Evolutionary conservation across 306 rosid genomes (phyloP).

Genomic region (Amphicarpaea edgeworthii): DNA sequence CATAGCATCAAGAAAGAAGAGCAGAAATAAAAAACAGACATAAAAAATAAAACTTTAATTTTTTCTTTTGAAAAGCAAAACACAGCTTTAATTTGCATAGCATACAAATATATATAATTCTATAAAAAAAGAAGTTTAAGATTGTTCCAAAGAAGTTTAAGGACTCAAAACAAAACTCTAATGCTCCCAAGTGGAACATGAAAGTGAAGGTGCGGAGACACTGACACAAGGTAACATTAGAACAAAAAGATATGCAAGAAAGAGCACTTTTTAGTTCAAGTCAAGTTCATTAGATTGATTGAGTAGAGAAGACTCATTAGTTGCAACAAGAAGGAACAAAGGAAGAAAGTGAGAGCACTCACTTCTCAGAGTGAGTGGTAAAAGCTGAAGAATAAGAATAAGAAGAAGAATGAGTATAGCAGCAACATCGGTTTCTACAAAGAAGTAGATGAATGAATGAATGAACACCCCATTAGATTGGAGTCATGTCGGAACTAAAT

Average conservation of each 20-base stretch:
- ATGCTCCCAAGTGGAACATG: constrained; percentile 34
- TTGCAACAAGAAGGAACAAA: constrained; percentile 20
- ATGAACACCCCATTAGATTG: constrained; percentile 52
- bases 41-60: not conserved
- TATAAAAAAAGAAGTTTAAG: not conserved
- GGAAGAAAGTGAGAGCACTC: constrained; percentile 18
- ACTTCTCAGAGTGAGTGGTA: constrained; percentile 39
- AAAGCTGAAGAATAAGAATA: constrained; percentile 45
- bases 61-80: not conserved
- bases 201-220: constrained; percentile 34
- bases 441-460: constrained; percentile 49
- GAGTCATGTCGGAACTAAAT: constrained; percentile 55
- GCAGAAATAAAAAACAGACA: constrained; percentile 11
- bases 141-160: not conserved
- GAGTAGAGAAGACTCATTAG: constrained; percentile 35
- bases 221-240: constrained; percentile 1
- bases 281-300: constrained; percentile 37
- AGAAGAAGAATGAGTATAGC: constrained; percentile 45
- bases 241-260: constrained; percentile 15
- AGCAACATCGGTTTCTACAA: constrained; percentile 44
- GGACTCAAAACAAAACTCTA: constrained; percentile 2
- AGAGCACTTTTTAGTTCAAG: not conserved
- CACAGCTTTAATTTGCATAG: constrained; percentile 16
- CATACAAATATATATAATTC: not conserved
- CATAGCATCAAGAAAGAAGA: not conserved